Conservation (phyloP, 2,329 filamentous ascomycete species). For the Teratosphaeria pseudoeucalypti region DNA sequence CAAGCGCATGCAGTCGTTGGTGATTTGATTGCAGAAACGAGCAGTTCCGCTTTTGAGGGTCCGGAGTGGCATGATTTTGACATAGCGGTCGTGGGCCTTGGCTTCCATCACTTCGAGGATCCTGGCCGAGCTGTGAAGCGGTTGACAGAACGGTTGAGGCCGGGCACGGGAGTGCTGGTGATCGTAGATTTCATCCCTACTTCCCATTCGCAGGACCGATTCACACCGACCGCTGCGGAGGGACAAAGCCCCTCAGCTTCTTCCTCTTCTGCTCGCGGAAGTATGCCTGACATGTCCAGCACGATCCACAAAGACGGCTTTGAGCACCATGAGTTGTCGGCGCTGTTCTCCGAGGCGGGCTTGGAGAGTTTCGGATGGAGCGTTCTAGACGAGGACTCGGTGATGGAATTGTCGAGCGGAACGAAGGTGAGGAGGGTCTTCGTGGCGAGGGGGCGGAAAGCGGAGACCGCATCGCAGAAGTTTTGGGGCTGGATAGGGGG, state of each 20-base stretch:
- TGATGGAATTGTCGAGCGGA: conserved; percentile 19
- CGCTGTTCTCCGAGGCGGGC: conserved; percentile 19
- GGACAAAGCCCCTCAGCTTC: too few species aligned
- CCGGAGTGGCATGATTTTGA: conserved; percentile 32
- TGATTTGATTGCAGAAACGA: conserved; percentile 27
- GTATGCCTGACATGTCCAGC: conserved; percentile 16
- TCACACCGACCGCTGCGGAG: not conserved
- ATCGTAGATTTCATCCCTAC: conserved; percentile 22
- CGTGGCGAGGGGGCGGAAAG: conserved; percentile 21
- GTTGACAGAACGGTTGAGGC: conserved; percentile 18
- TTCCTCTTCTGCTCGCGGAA: not conserved
- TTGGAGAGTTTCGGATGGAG: conserved; percentile 22
- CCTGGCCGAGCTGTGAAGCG: conserved; percentile 17
- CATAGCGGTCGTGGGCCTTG: conserved; percentile 32
- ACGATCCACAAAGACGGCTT: conserved; percentile 28
- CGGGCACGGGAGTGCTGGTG: conserved; percentile 18
- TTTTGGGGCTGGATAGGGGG: not conserved
- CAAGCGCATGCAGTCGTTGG: conserved; percentile 22
- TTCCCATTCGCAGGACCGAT: not conserved
- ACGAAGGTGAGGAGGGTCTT: conserved; percentile 21
- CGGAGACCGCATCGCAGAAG: not conserved
- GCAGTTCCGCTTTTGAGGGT: conserved; percentile 12
- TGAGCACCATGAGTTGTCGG: conserved; percentile 13
- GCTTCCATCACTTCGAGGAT: conserved; percentile 36
- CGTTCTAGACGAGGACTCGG: conserved; percentile 17